phyloP scores from a whole-genome alignment of 805 yeast genomes.

The Myxozyma udenii region DNA sequence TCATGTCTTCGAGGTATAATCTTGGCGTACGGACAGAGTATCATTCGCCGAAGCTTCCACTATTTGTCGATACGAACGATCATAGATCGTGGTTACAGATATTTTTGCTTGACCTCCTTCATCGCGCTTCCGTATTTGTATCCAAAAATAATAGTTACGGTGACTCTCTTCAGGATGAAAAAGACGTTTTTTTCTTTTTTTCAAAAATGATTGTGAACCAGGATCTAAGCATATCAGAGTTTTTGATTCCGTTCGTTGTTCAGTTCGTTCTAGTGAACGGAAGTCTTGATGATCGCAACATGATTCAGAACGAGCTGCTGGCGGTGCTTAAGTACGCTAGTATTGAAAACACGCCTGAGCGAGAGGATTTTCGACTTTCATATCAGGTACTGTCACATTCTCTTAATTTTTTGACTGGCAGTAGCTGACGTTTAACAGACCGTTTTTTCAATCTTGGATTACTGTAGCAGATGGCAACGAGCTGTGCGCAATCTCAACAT shows the following conservation, averaged over 20 bases:
- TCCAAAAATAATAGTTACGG: constrained; percentile 16
- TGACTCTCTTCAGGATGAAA: neutral
- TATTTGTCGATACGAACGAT: constrained; percentile 43
- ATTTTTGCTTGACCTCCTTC: constrained; percentile 64
- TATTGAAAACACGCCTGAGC: neutral
- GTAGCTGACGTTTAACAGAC: constrained; percentile 33
- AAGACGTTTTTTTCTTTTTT: constrained; percentile 51
- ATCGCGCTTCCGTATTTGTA: constrained; percentile 39
- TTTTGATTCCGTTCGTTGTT: constrained; percentile 72
- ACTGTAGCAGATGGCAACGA: constrained; percentile 68
- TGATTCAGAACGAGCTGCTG: constrained; percentile 58
- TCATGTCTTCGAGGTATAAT: constrained; percentile 66
- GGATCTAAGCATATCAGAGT: constrained; percentile 65
- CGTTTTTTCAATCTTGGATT: constrained; percentile 75
- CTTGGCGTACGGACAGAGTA: constrained; percentile 41
- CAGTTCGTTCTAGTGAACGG: constrained; percentile 58
- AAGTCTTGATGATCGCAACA: constrained; percentile 42
- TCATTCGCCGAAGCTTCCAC: constrained; percentile 56
- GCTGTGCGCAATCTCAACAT: constrained; percentile 14
- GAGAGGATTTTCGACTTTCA: constrained; percentile 55
- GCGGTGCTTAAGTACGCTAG: constrained; percentile 44
- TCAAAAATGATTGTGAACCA: constrained; percentile 64
- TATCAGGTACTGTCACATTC: constrained; percentile 45
- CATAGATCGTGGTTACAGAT: constrained; percentile 69
- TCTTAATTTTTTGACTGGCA: neutral